phyloP scores from a whole-genome alignment of 495 filamentous ascomycete species.

The Aspergillus baeticus region DNA sequence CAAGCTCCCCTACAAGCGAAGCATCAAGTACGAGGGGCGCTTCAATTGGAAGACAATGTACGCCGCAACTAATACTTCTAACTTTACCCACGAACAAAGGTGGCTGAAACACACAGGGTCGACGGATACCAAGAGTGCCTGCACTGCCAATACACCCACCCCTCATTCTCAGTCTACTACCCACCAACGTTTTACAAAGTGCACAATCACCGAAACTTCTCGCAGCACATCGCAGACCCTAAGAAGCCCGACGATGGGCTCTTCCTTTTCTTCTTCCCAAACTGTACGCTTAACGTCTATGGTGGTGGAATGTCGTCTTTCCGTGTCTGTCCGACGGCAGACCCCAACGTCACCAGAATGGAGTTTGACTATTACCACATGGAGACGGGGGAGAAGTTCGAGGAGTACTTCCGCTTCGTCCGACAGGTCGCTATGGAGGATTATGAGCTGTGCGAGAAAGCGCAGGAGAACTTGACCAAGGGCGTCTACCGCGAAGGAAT shows the following conservation, averaged over 20 bases:
- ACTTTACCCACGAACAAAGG: neutral
- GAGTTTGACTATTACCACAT: constrained; percentile 63
- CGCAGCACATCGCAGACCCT: constrained; percentile 57
- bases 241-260: constrained; percentile 53
- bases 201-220: constrained; percentile 57
- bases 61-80: neutral
- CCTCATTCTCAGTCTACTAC: constrained; percentile 57
- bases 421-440: constrained; percentile 61
- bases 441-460: constrained; percentile 59
- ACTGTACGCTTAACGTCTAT: constrained; percentile 61
- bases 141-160: constrained; percentile 64
- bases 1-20: constrained; percentile 52
- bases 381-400: constrained; percentile 53
- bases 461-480: constrained; percentile 53
- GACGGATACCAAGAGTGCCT: constrained; percentile 64
- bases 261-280: constrained; percentile 63
- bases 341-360: constrained; percentile 56
- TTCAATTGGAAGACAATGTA: constrained; percentile 69
- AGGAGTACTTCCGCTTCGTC: constrained; percentile 60
- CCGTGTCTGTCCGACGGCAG: constrained; percentile 53
- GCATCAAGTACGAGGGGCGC: constrained; percentile 55
- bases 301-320: constrained; percentile 61
- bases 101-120: constrained; percentile 34
- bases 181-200: constrained; percentile 59
- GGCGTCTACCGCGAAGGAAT: constrained; percentile 60